These are phyloP conservation scores for Penicillium sp. DNA, from an alignment of 2,329 filamentous ascomycete species.

Conservation along the genomic window DNA sequence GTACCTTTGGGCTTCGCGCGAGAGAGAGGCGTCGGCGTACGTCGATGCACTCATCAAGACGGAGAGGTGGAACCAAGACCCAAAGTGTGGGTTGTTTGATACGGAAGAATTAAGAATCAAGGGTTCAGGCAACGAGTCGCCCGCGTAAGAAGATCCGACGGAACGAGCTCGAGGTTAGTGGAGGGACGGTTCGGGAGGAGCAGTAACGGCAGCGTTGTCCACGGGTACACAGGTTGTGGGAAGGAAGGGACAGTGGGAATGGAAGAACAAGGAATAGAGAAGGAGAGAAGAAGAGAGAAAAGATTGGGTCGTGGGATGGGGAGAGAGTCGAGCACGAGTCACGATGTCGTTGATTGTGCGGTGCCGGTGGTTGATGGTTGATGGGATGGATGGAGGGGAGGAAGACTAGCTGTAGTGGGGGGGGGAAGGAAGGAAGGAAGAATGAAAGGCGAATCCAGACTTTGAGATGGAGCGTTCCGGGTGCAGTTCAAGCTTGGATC, in stretches of 20 bases:
- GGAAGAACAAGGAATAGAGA: slow-evolving; percentile 10
- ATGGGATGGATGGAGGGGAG: not conserved
- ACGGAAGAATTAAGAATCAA: slow-evolving; percentile 15
- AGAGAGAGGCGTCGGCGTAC: slow-evolving; percentile 46
- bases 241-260: slow-evolving; percentile 8
- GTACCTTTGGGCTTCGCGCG: slow-evolving; percentile 49
- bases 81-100: slow-evolving; percentile 18
- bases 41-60: slow-evolving; percentile 49
- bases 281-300: slow-evolving; percentile 24
- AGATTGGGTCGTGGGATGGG: slow-evolving; percentile 27
- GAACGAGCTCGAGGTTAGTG: slow-evolving; percentile 9
- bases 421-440: slow-evolving; percentile 5
- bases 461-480: slow-evolving; percentile 35
- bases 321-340: slow-evolving; percentile 23
- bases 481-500: slow-evolving; percentile 26
- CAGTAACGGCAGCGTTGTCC: not conserved
- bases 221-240: slow-evolving; percentile 8
- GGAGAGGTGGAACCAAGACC: slow-evolving; percentile 25
- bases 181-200: slow-evolving; percentile 6
- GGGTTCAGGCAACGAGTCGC: slow-evolving; percentile 18
- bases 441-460: slow-evolving; percentile 21
- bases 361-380: slow-evolving; percentile 2
- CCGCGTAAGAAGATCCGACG: slow-evolving; percentile 22
- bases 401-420: slow-evolving; percentile 28
- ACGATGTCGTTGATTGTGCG: slow-evolving; percentile 25